A percentile compares a stretch with the other conserved stretches of the same genome.
Evolutionary conservation across 2,329 filamentous ascomycete species (phyloP).

Genomic region (Botrytis tulipae): DNA sequence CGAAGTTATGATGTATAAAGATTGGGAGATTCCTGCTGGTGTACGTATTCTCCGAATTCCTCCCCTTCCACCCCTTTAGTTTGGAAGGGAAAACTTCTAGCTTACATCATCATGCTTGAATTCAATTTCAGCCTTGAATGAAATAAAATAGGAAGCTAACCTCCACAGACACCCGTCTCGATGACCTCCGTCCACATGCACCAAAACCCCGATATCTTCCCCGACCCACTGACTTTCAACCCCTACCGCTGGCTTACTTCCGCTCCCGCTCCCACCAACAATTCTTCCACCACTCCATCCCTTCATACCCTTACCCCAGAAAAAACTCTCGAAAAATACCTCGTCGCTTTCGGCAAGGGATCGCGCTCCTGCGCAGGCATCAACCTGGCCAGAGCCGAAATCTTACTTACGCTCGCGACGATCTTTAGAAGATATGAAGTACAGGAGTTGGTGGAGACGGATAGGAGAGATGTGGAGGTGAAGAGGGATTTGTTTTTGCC

Average conservation of each 20-base stretch:
- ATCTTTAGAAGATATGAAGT: slow-evolving; percentile 27
- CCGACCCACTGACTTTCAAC: slow-evolving; percentile 20
- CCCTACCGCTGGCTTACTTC: slow-evolving; percentile 30
- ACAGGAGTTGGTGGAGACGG: slow-evolving; percentile 26
- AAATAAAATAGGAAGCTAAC: neutral
- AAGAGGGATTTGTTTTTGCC: slow-evolving; percentile 22
- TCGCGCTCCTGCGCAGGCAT: slow-evolving; percentile 32
- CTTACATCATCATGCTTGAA: no score
- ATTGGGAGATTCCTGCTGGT: slow-evolving; percentile 26
- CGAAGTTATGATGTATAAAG: slow-evolving; percentile 20
- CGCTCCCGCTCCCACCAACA: neutral
- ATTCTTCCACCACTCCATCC: neutral
- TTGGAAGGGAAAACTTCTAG: neutral
- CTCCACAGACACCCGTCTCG: slow-evolving; percentile 26
- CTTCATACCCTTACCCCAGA: slow-evolving; percentile 22
- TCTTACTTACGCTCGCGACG: slow-evolving; percentile 27
- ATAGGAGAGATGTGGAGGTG: slow-evolving; percentile 25
- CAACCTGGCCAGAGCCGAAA: slow-evolving; percentile 31
- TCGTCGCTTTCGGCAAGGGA: slow-evolving; percentile 31
- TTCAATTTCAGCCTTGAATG: neutral
- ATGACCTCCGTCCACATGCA: slow-evolving; percentile 31
- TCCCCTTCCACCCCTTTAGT: neutral
- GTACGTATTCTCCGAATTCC: neutral
- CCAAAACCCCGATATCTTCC: slow-evolving; percentile 28
- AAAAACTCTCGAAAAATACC: slow-evolving; percentile 23